These are phyloP conservation scores for Populus euphratica DNA, from an alignment of 345 rosid species.

Conservation along the genomic window DNA sequence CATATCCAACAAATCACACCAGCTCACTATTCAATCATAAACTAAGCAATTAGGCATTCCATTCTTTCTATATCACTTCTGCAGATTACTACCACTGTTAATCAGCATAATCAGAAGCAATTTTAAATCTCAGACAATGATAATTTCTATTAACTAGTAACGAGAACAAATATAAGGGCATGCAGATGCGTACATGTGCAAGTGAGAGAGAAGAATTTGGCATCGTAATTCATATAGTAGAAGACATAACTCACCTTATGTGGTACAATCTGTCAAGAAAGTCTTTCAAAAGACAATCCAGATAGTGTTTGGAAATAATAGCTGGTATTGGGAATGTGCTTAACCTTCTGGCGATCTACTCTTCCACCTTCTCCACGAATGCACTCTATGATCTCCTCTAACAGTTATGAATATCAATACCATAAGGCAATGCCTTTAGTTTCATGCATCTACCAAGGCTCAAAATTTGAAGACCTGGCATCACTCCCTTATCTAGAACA, in stretches of 20 bases:
- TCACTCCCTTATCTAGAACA: conserved; percentile 16
- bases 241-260: not conserved
- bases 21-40: not conserved
- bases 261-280: not conserved
- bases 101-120: not conserved
- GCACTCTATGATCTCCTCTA: no score
- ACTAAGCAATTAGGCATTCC: not conserved
- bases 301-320: not conserved
- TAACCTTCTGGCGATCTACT: no score
- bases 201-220: not conserved
- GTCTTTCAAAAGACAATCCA: not conserved
- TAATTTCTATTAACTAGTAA: not conserved
- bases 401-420: conserved; percentile 11
- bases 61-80: not conserved
- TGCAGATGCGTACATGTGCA: not conserved
- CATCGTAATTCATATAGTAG: not conserved
- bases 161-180: not conserved
- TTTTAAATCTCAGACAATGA: not conserved
- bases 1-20: not conserved
- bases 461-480: conserved; percentile 23
- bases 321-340: no score
- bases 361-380: no score
- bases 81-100: not conserved
- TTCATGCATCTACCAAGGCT: conserved; percentile 14
- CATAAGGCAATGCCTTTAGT: conserved; percentile 14